Percentiles rank a stretch among this genome's conserved stretches.
Conservation (phyloP, 768 basidiomycete genomes). For the Amyloporia xantha region DNA sequence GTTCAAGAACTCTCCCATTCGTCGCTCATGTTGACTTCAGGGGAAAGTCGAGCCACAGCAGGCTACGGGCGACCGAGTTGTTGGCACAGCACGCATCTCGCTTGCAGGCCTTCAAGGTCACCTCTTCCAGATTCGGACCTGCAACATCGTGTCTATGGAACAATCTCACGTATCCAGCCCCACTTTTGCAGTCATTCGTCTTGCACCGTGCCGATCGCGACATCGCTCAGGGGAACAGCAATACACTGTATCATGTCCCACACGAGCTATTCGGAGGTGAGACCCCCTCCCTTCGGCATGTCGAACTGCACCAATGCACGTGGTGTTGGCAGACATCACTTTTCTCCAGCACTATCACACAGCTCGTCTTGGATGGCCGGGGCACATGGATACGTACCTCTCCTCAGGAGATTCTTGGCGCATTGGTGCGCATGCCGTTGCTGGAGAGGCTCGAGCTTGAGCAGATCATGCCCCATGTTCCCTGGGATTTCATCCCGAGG, state of each 20-base stretch:
- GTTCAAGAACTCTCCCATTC: conserved; percentile 4
- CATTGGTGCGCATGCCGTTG: conserved; percentile 6
- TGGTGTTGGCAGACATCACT: conserved; percentile 3
- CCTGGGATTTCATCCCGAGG: background rate
- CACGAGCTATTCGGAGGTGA: background rate
- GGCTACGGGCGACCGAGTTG: background rate
- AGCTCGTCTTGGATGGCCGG: conserved; percentile 1
- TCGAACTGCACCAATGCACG: conserved; percentile 5
- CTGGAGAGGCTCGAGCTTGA: conserved; percentile 5
- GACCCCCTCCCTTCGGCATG: background rate
- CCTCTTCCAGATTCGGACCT: background rate
- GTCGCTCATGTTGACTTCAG: conserved; percentile 1
- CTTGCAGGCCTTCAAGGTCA: background rate
- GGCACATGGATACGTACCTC: background rate
- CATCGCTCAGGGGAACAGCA: background rate
- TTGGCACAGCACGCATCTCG: background rate
- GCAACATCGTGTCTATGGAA: background rate
- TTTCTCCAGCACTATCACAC: conserved; percentile 5
- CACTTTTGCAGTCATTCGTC: conserved; percentile 4
- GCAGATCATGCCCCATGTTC: background rate
- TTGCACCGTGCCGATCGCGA: background rate
- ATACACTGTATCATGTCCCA: background rate
- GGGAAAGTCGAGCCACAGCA: background rate
- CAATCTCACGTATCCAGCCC: conserved; percentile 1
- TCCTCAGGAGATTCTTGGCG: background rate